A percentile compares a stretch with the other conserved stretches of the same genome.
Evolutionary conservation across 1,284 basidiomycete genomes (phyloP).

Genomic region (Leccinum laetum): DNA sequence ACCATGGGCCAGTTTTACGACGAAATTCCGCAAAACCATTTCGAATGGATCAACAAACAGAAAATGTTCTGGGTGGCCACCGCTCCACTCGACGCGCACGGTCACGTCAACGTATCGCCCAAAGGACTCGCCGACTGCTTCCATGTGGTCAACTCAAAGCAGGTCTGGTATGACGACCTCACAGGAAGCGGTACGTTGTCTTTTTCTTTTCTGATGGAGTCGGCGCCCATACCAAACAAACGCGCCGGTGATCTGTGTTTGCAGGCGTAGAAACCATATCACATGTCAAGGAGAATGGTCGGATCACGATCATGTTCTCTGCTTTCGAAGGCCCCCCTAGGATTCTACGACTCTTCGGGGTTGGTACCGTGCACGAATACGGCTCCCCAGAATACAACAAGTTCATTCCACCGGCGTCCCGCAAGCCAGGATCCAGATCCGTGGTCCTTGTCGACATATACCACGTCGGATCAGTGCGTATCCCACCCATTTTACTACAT

Average conservation of each 20-base stretch:
- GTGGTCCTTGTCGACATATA: slow-evolving; percentile 51
- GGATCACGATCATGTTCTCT: slow-evolving; percentile 56
- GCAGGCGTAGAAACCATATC: slow-evolving; percentile 55
- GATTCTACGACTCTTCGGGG: slow-evolving; percentile 52
- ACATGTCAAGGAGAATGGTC: slow-evolving; percentile 56
- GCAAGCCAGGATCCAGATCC: slow-evolving; percentile 50
- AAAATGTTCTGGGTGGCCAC: slow-evolving; percentile 58
- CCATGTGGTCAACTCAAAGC: slow-evolving; percentile 44
- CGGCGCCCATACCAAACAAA: too few relatives aligned
- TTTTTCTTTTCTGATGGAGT: too few relatives aligned
- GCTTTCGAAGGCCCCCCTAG: slow-evolving; percentile 56
- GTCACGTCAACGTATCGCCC: slow-evolving; percentile 57
- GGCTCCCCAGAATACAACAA: slow-evolving; percentile 50
- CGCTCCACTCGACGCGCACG: slow-evolving; percentile 46
- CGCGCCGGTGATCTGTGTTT: background rate
- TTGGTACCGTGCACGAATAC: slow-evolving; percentile 52
- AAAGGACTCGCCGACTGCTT: slow-evolving; percentile 52
- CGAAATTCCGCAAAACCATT: slow-evolving; percentile 43
- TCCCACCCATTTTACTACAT: too few relatives aligned
- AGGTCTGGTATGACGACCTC: slow-evolving; percentile 59
- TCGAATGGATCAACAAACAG: slow-evolving; percentile 52
- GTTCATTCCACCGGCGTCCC: slow-evolving; percentile 40
- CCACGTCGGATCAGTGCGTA: slow-evolving; percentile 50
- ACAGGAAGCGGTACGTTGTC: slow-evolving; percentile 46
- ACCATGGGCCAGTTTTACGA: slow-evolving; percentile 50